Conservation (phyloP, 1,284 basidiomycete genomes). For the Malassezia dermatis region DNA sequence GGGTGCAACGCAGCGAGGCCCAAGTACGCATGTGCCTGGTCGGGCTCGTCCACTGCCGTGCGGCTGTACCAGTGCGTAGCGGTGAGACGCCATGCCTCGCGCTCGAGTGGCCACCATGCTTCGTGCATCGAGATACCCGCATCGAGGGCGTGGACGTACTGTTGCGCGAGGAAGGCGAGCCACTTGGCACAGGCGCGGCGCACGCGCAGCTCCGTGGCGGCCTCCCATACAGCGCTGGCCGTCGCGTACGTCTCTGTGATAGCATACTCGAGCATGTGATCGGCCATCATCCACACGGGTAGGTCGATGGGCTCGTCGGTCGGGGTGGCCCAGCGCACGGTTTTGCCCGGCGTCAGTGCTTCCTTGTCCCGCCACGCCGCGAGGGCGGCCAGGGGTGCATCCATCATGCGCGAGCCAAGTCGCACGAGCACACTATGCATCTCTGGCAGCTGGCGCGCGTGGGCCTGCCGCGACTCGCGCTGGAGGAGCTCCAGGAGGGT, state of each 20-base stretch:
- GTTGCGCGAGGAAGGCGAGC: conserved; percentile 85
- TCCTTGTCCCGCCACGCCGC: background rate
- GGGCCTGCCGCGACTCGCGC: background rate
- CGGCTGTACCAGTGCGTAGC: conserved; percentile 86
- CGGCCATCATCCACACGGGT: background rate
- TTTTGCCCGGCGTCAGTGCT: background rate
- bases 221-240: conserved; percentile 79
- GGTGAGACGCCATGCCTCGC: conserved; percentile 75
- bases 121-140: conserved; percentile 74
- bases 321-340: background rate
- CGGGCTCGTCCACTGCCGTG: conserved; percentile 76
- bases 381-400: background rate
- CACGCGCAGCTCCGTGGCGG: conserved; percentile 62
- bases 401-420: background rate
- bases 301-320: background rate
- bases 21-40: conserved; percentile 82
- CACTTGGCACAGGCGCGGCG: conserved; percentile 84
- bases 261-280: conserved; percentile 53
- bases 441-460: conserved; percentile 14
- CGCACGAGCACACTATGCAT: conserved; percentile 8
- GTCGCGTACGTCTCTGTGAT: conserved; percentile 91
- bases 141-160: conserved; percentile 52
- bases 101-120: background rate
- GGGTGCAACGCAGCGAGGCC: conserved; percentile 81
- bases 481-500: conserved; percentile 7